Evolutionary conservation across 306 rosid genomes (phyloP).

Genomic region (Prunus persica): DNA sequence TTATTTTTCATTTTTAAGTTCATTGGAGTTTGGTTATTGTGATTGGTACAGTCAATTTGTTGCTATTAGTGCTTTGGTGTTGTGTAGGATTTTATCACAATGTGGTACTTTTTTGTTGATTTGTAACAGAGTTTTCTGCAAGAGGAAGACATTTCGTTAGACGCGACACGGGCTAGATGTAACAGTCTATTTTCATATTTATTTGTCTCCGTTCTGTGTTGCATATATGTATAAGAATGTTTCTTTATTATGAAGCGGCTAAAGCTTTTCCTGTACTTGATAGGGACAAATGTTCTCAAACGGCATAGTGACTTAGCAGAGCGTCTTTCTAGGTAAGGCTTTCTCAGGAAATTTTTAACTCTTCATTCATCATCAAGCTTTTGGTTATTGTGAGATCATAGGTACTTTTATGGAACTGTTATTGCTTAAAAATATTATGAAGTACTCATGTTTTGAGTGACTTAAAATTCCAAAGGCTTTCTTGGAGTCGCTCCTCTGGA

Average conservation of each 20-base stretch:
- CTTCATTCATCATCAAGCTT: background rate
- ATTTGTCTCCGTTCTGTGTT: background rate
- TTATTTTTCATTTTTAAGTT: background rate
- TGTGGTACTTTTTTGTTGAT: slow-evolving; percentile 3
- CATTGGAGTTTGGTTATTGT: background rate
- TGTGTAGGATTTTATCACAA: background rate
- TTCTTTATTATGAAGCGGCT: slow-evolving; percentile 12
- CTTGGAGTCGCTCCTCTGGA: background rate
- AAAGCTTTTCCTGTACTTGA: slow-evolving; percentile 27
- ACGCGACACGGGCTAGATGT: slow-evolving; percentile 79
- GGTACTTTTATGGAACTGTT: background rate
- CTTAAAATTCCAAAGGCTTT: background rate
- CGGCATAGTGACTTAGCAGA: slow-evolving; percentile 77
- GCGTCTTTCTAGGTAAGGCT: slow-evolving; percentile 75
- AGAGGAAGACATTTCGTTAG: slow-evolving; percentile 77
- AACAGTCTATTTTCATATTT: slow-evolving; percentile 23
- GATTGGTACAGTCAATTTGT: background rate
- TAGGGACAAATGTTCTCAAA: slow-evolving; percentile 76
- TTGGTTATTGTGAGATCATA: background rate
- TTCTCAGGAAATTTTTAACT: background rate
- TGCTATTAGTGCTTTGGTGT: background rate
- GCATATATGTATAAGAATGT: background rate
- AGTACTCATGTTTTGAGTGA: background rate
- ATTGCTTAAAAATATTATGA: background rate
- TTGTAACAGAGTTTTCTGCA: slow-evolving; percentile 56